phyloP scores from a whole-genome alignment of 345 rosid genomes.

The Abelmoschus esculentus region DNA sequence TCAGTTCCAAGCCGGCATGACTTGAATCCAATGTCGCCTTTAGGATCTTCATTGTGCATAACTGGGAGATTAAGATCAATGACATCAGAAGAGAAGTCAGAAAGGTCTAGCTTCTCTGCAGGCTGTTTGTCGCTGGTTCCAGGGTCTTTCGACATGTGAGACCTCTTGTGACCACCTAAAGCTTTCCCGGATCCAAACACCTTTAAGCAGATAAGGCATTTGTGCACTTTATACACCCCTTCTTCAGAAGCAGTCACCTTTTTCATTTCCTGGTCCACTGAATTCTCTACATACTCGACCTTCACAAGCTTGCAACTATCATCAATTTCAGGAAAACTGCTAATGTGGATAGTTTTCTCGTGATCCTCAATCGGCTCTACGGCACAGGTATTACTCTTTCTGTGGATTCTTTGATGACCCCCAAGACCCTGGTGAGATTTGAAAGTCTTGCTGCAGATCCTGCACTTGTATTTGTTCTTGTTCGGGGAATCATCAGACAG shows the following conservation, averaged over 20 bases:
- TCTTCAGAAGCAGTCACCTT: slow-evolving; percentile 6
- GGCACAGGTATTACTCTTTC: slow-evolving; percentile 16
- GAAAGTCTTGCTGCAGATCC: slow-evolving; percentile 44
- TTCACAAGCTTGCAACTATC: slow-evolving; percentile 5
- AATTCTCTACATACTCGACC: slow-evolving; percentile 12
- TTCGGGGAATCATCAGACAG: slow-evolving; percentile 4
- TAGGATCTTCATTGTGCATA: slow-evolving; percentile 7
- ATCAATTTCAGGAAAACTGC: slow-evolving; percentile 12
- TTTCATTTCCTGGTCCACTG: slow-evolving; percentile 15
- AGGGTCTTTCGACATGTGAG: slow-evolving; percentile 19
- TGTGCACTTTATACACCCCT: slow-evolving; percentile 22
- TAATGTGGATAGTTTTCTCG: slow-evolving; percentile 6
- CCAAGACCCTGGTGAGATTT: slow-evolving; percentile 49
- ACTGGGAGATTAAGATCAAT: slow-evolving; percentile 16
- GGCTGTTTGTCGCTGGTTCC: slow-evolving; percentile 12
- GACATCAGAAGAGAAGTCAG: neutral
- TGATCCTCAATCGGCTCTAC: slow-evolving; percentile 11
- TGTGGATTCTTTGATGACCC: slow-evolving; percentile 57
- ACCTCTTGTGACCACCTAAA: slow-evolving; percentile 56
- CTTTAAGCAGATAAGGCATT: slow-evolving; percentile 33
- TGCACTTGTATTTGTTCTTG: slow-evolving; percentile 29
- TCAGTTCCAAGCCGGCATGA: slow-evolving; percentile 18
- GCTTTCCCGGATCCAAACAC: slow-evolving; percentile 38
- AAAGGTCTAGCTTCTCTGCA: slow-evolving; percentile 8
- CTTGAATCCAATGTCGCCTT: slow-evolving; percentile 14